These are phyloP conservation scores for Tetramitus jugosus DNA, from an alignment of 208 protist genomes.

Conservation along the genomic window DNA sequence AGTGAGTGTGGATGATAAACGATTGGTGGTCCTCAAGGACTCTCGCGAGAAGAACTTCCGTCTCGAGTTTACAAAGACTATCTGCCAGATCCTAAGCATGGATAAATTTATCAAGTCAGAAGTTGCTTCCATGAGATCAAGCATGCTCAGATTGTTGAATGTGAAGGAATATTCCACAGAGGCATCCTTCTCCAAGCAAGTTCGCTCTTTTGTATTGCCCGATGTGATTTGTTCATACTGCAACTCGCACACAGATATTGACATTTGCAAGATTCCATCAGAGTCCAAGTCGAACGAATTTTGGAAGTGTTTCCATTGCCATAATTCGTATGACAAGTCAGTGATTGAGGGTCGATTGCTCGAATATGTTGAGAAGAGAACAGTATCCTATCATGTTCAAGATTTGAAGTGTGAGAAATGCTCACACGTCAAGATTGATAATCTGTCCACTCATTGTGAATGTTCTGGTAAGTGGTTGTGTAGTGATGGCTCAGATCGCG, in stretches of 20 bases:
- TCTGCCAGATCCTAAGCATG: constrained; percentile 45
- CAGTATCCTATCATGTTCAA: constrained; percentile 44
- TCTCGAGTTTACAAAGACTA: constrained; percentile 50
- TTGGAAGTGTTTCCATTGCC: constrained; percentile 36
- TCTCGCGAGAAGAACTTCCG: no score
- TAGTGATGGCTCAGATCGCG: no score
- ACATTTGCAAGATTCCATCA: constrained; percentile 31
- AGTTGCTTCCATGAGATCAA: constrained; percentile 37
- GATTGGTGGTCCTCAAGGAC: no score
- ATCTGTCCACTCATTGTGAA: constrained; percentile 12
- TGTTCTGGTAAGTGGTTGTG: constrained; percentile 22
- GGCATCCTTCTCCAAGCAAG: constrained; percentile 42
- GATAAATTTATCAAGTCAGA: constrained; percentile 37
- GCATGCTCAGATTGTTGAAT: constrained; percentile 37
- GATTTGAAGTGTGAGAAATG: constrained; percentile 48
- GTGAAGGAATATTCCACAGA: constrained; percentile 45
- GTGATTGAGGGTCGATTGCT: constrained; percentile 40
- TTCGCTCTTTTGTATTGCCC: constrained; percentile 39
- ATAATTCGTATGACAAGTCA: constrained; percentile 33
- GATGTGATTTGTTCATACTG: constrained; percentile 56
- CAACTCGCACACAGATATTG: constrained; percentile 28
- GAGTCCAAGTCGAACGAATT: constrained; percentile 26
- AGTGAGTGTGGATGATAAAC: not conserved
- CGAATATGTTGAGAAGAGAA: constrained; percentile 39
- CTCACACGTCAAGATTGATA: constrained; percentile 38